phyloP scores from a whole-genome alignment of 1,284 basidiomycete species.

The Mycosarcoma maydis region DNA sequence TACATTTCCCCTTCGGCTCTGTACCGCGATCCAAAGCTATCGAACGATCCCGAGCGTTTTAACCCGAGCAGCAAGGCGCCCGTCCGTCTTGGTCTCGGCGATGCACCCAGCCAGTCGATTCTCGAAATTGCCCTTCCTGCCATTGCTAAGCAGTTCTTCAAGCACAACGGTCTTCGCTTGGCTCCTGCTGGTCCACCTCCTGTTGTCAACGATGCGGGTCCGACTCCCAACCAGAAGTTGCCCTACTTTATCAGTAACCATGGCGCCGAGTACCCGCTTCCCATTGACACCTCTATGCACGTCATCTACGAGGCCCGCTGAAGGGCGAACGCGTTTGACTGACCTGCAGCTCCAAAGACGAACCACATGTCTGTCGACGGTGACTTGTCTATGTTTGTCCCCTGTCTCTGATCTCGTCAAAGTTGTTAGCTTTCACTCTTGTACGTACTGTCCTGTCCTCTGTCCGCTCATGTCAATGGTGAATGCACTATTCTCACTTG shows the following conservation, averaged over 20 bases:
- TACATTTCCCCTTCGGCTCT: constrained; percentile 39
- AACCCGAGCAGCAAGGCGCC: constrained; percentile 15
- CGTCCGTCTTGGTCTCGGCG: constrained; percentile 44
- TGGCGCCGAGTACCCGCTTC: constrained; percentile 37
- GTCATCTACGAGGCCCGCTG: constrained; percentile 34
- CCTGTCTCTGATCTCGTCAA: background rate
- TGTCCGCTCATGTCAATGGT: no score
- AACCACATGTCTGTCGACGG: no score
- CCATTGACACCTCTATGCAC: constrained; percentile 45
- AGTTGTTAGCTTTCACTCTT: no score
- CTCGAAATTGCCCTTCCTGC: constrained; percentile 42
- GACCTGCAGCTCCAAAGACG: no score
- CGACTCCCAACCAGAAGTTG: constrained; percentile 24
- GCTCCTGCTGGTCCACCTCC: constrained; percentile 38
- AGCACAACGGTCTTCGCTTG: constrained; percentile 29
- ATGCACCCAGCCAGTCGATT: constrained; percentile 32
- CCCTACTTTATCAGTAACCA: constrained; percentile 37
- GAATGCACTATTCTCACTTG: no score
- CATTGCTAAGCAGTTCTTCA: constrained; percentile 46
- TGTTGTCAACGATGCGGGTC: constrained; percentile 31
- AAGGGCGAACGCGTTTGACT: background rate
- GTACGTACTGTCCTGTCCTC: no score
- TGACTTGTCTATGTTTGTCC: no score
- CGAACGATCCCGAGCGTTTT: constrained; percentile 26
- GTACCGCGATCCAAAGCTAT: constrained; percentile 38